Evolutionary conservation across 331 rosid species (phyloP).

Genomic region (Malus hybrid): DNA sequence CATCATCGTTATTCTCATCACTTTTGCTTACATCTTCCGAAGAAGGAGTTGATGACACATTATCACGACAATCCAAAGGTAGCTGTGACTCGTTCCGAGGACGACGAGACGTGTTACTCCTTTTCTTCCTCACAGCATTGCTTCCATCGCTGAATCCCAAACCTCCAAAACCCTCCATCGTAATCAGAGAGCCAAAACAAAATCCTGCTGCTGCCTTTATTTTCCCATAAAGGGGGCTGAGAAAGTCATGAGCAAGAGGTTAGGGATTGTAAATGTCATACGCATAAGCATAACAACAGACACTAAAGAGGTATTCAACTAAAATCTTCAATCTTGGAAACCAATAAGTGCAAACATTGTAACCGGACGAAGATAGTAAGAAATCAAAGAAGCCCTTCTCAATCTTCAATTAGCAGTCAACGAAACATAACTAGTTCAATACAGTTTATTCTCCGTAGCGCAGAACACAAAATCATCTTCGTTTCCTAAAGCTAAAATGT

Average conservation of each 20-base stretch:
- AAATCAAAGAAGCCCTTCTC: too few relatives aligned
- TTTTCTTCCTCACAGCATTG: constrained; percentile 26
- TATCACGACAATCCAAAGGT: constrained; percentile 21
- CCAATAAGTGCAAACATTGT: not conserved
- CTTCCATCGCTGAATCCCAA: constrained; percentile 24
- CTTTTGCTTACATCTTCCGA: constrained; percentile 28
- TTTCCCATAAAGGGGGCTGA: not conserved
- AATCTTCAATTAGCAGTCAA: too few relatives aligned
- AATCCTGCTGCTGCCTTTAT: constrained; percentile 1
- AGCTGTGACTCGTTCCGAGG: constrained; percentile 28
- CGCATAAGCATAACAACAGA: not conserved
- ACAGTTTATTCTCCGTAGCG: too few relatives aligned
- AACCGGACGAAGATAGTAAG: not conserved
- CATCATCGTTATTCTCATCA: constrained; percentile 11
- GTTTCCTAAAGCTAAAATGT: too few relatives aligned
- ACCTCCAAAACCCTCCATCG: constrained; percentile 29
- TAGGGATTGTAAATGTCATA: not conserved
- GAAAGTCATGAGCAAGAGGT: not conserved
- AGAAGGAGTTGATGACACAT: constrained; percentile 25
- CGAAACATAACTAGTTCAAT: too few relatives aligned
- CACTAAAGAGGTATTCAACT: not conserved
- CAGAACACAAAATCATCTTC: too few relatives aligned
- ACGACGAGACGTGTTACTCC: constrained; percentile 33
- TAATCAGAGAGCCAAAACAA: not conserved
- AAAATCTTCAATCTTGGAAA: not conserved